Percentiles rank a stretch among this genome's conserved stretches.
Evolutionary conservation across 805 yeast genomes (phyloP).

Genomic region (Cyberlindnera mississippiensis): DNA sequence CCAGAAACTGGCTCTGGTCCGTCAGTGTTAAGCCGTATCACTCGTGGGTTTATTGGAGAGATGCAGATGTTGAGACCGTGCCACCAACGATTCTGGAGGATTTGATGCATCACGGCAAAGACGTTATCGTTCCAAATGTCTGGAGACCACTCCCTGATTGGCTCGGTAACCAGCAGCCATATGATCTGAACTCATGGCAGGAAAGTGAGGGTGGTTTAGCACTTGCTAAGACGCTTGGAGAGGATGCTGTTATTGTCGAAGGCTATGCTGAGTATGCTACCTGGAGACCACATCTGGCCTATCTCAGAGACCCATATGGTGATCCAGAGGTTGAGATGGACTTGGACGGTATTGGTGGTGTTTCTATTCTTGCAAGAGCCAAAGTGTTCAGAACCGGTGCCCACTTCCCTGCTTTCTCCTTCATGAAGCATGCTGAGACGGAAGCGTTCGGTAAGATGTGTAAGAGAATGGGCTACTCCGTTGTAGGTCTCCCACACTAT

Average conservation of each 20-base stretch:
- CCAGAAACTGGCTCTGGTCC: conserved; percentile 90
- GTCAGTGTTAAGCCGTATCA: conserved; percentile 90
- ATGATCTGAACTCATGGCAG: conserved; percentile 82
- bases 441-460: conserved; percentile 95
- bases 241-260: conserved; percentile 95
- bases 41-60: conserved; percentile 97
- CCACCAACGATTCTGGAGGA: conserved; percentile 87
- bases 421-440: conserved; percentile 95
- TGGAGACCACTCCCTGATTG: conserved; percentile 90
- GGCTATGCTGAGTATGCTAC: conserved; percentile 97
- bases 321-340: conserved; percentile 92
- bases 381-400: conserved; percentile 85
- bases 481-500: conserved; percentile 89
- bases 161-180: conserved; percentile 82
- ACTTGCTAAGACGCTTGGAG: conserved; percentile 72
- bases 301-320: conserved; percentile 91
- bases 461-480: conserved; percentile 82
- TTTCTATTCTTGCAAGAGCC: conserved; percentile 86
- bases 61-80: conserved; percentile 90
- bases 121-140: conserved; percentile 91
- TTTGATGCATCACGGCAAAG: conserved; percentile 86
- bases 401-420: conserved; percentile 95
- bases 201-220: conserved; percentile 79
- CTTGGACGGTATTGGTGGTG: conserved; percentile 97
- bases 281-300: conserved; percentile 97